Base-by-base conservation (phyloP, 768 basidiomycete species). In the Boletus subparvulus region DNA sequence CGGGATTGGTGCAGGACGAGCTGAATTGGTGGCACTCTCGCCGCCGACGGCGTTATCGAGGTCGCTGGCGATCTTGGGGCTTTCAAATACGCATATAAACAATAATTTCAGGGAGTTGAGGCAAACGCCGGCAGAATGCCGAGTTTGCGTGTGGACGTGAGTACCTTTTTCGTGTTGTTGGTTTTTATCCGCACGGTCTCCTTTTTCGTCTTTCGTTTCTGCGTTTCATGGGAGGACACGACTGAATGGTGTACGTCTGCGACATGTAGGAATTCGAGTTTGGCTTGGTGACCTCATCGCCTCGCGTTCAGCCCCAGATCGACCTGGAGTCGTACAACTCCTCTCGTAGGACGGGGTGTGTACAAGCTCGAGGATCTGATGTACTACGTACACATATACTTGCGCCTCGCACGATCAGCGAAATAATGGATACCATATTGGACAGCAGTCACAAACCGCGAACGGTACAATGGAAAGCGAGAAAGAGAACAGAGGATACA, bases 91-190 rank as follows among this genome's bases (percentile, higher is more conserved):
- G 58, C 94, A 94, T 61, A 70, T 68, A 21, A 87, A 82, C 66
- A 92, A 94, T 62, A 91, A 93, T 69, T 94, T 94, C 63, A 79
- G 92, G 52, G 82, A 88, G 66, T 75, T 91, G 61, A 77, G 91
- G 48, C 85, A 86, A 69, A 74, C 77, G 41, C 80, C 88, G 33
- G 80, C 83, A 10, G 92, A 64, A 76, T 93, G 44, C 92, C 92
- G 10, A 93, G 92, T 71, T 86, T 85, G 77, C 92, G 94, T 72
- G 91, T 86, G 52, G 85, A 86, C 67, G 84, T 86, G 73, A 70
- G 84, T 79, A 64, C 41, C 11, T 62, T 24, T 26, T 26, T 26
- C n/a, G n/a, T n/a, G n/a, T 16, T 11, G n/a, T 36, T 36, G 4
- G 3, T n/a, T 9, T 30, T 28, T 26, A 6, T 28, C 28, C 28